These are phyloP conservation scores for Hura crepitans DNA, from an alignment of 441 rosid species.

Conservation along the genomic window DNA sequence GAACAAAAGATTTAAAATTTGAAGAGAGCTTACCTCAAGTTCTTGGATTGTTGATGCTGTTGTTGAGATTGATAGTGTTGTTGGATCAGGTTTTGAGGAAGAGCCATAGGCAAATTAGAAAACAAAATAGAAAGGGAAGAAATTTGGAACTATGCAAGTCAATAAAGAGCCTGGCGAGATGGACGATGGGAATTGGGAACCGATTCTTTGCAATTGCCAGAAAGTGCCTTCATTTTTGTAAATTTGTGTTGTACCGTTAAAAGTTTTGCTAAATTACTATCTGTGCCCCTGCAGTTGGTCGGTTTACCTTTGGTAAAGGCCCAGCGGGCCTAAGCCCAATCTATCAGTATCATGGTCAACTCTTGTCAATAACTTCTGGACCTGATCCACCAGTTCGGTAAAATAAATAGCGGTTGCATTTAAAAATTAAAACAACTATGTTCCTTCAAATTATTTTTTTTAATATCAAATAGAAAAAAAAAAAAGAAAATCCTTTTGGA, in stretches of 20 bases:
- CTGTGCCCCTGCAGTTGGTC: neutral
- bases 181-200: conserved; percentile 22
- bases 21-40: conserved; percentile 30
- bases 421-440: too few relatives aligned
- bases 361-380: neutral
- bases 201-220: conserved; percentile 22
- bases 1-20: conserved; percentile 1
- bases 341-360: neutral
- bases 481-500: too few relatives aligned
- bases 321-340: neutral
- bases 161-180: conserved; percentile 21
- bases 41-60: conserved; percentile 32
- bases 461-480: too few relatives aligned
- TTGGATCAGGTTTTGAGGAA: conserved; percentile 40
- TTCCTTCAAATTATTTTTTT: too few relatives aligned
- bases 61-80: conserved; percentile 36
- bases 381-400: neutral
- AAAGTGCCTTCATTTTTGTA: neutral
- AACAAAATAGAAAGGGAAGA: conserved; percentile 3
- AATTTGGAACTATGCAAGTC: neutral
- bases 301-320: neutral
- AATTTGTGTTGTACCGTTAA: neutral
- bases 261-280: neutral
- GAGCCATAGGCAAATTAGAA: conserved; percentile 35
- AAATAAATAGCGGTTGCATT: too few relatives aligned